These are phyloP conservation scores for Monosporascus sp. DNA, from an alignment of 2,329 filamentous ascomycete genomes.

Conservation along the genomic window DNA sequence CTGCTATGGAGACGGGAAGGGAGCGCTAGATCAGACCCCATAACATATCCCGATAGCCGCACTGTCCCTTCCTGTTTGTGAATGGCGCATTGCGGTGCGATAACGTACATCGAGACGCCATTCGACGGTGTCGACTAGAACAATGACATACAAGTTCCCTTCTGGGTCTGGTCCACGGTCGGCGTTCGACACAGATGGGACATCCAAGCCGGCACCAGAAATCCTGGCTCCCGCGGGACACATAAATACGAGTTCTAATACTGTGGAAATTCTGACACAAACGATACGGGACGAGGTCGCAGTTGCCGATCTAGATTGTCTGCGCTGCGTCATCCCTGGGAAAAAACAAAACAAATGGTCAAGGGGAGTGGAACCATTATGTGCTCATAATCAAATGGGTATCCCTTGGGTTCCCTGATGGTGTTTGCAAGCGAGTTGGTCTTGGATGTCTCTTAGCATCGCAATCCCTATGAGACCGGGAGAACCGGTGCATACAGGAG, in stretches of 20 bases:
- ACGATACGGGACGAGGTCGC: constrained; percentile 1
- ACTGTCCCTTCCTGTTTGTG: constrained; percentile 8
- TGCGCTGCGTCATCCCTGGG: constrained; percentile 4
- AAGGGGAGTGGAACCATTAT: neutral
- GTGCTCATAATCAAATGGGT: constrained; percentile 1
- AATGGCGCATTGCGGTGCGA: constrained; percentile 6
- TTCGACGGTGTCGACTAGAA: constrained; percentile 4
- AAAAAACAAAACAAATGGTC: neutral
- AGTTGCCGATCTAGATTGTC: neutral
- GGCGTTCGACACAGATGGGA: neutral
- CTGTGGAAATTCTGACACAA: neutral
- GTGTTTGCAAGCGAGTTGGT: constrained; percentile 4
- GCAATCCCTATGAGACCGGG: constrained; percentile 1
- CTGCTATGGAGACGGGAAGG: constrained; percentile 7
- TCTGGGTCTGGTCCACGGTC: neutral
- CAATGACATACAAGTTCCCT: neutral
- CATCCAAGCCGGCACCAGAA: neutral
- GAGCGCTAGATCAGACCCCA: neutral
- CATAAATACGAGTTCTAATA: neutral
- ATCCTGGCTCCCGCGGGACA: neutral
- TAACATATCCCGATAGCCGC: neutral
- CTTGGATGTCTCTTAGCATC: constrained; percentile 8
- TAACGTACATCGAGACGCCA: constrained; percentile 2
- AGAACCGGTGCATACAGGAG: too few relatives aligned
- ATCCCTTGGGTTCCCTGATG: neutral